Conservation (phyloP, 1,284 basidiomycete species). For the Microbotryum saponariae region DNA sequence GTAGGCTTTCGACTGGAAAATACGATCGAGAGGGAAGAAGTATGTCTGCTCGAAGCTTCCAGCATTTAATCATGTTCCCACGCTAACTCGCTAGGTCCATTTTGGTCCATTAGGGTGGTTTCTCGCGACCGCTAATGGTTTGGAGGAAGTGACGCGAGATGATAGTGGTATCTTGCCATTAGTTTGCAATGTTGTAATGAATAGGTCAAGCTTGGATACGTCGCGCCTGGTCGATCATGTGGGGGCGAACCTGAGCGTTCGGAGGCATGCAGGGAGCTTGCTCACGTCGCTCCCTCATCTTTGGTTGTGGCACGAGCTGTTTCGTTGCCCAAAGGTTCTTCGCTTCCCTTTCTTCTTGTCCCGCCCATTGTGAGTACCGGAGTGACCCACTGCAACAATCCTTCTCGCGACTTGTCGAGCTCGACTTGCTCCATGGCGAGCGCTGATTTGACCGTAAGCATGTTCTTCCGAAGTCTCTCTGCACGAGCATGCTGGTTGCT, state of each 20-base stretch:
- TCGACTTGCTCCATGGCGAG: too few species aligned
- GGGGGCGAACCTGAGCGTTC: not conserved
- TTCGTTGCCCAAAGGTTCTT: not conserved
- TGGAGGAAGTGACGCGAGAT: constrained; percentile 18
- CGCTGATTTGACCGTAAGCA: too few species aligned
- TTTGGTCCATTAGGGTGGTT: constrained; percentile 15
- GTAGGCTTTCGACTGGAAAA: constrained; percentile 21
- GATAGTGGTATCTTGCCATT: too few species aligned
- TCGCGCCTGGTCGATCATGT: not conserved
- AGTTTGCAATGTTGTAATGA: not conserved
- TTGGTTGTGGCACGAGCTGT: not conserved
- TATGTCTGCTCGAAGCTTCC: not conserved
- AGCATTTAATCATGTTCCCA: not conserved
- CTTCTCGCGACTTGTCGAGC: too few species aligned
- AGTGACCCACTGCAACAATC: too few species aligned
- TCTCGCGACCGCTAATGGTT: constrained; percentile 24
- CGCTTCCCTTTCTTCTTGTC: too few species aligned
- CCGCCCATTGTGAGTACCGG: too few species aligned
- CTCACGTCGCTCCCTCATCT: too few species aligned
- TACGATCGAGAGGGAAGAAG: constrained; percentile 24
- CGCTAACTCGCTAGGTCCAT: not conserved
- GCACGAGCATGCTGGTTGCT: too few species aligned
- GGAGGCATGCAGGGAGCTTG: too few species aligned
- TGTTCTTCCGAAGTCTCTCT: too few species aligned
- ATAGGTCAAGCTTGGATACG: not conserved